Evolutionary conservation across 352 stramenopile genomes (phyloP).

Genomic region (Globisporangium radiosum): DNA sequence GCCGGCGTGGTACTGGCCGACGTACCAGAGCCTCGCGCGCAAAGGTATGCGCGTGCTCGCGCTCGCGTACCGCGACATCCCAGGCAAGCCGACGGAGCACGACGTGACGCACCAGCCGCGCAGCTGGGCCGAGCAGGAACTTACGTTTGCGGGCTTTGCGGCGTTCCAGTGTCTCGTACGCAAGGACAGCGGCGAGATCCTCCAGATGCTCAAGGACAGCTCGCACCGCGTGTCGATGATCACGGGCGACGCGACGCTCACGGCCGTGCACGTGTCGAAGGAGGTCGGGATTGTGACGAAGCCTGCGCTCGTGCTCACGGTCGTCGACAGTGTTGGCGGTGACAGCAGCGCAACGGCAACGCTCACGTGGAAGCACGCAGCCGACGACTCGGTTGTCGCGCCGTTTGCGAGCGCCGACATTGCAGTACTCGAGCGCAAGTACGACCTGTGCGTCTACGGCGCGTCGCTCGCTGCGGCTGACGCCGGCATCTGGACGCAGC

Average conservation of each 20-base stretch:
- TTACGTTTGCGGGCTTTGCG: conserved; percentile 95
- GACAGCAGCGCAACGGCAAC: conserved; percentile 15
- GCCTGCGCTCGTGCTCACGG: conserved; percentile 65
- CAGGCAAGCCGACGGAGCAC: conserved; percentile 53
- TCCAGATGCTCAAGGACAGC: conserved; percentile 90
- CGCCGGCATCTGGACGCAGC: conserved; percentile 74
- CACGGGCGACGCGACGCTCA: conserved; percentile 97
- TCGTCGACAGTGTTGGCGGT: too few species aligned
- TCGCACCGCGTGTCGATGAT: conserved; percentile 97
- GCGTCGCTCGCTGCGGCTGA: conserved; percentile 67
- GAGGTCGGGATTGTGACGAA: conserved; percentile 91
- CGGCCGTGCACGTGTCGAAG: conserved; percentile 94
- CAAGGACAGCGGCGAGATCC: conserved; percentile 94
- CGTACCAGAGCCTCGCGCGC: conserved; percentile 78
- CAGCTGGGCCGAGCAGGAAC: conserved; percentile 88
- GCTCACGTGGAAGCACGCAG: conserved; percentile 77
- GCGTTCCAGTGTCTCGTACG: conserved; percentile 89
- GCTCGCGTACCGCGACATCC: conserved; percentile 93
- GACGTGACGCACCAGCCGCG: conserved; percentile 80
- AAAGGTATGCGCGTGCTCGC: conserved; percentile 92
- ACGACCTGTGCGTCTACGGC: conserved; percentile 82
- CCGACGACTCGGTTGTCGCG: conserved; percentile 61
- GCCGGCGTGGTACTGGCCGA: conserved; percentile 88
- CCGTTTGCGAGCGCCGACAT: conserved; percentile 67
- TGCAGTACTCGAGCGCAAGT: conserved; percentile 57